Percentiles rank a stretch among this genome's conserved stretches.
phyloP scores from a whole-genome alignment of 768 basidiomycete genomes.

The Psilocybe azurescens region DNA sequence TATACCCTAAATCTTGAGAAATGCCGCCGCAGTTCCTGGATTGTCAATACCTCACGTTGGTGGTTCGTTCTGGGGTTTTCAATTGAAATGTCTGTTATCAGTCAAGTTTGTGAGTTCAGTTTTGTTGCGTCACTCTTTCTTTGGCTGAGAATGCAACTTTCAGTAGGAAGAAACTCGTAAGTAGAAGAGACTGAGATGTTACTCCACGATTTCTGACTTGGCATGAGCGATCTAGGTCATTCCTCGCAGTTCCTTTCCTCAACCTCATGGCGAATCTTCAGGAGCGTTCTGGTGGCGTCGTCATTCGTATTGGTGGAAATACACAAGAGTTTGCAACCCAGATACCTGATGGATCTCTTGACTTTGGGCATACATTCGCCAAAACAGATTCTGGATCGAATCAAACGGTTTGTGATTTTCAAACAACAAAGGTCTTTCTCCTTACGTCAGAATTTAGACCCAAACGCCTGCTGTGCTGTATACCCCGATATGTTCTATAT shows the following conservation, averaged over 20 bases:
- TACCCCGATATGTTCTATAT: constrained; percentile 72
- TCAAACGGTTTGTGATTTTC: constrained; percentile 23
- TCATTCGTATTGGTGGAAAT: constrained; percentile 79
- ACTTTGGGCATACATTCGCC: constrained; percentile 40
- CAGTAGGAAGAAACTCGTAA: constrained; percentile 61
- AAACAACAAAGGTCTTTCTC: neutral
- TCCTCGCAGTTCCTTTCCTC: constrained; percentile 65
- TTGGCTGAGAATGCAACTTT: neutral
- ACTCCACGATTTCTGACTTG: neutral
- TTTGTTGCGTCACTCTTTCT: neutral
- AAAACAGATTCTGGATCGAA: constrained; percentile 28
- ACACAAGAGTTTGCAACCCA: constrained; percentile 71
- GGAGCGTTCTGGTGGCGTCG: constrained; percentile 63
- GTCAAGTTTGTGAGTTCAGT: constrained; percentile 56
- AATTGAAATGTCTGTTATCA: constrained; percentile 75
- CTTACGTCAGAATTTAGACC: constrained; percentile 41
- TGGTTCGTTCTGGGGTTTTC: constrained; percentile 74
- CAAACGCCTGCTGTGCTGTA: constrained; percentile 71
- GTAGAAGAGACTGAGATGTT: constrained; percentile 12
- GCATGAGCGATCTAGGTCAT: constrained; percentile 40
- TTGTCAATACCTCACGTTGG: constrained; percentile 43
- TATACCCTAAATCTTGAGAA: constrained; percentile 50
- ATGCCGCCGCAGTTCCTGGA: constrained; percentile 35
- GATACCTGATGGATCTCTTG: constrained; percentile 45
- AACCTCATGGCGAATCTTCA: constrained; percentile 76